phyloP scores from a whole-genome alignment of 2,329 filamentous ascomycete genomes.

The Ophiostoma australiae region DNA sequence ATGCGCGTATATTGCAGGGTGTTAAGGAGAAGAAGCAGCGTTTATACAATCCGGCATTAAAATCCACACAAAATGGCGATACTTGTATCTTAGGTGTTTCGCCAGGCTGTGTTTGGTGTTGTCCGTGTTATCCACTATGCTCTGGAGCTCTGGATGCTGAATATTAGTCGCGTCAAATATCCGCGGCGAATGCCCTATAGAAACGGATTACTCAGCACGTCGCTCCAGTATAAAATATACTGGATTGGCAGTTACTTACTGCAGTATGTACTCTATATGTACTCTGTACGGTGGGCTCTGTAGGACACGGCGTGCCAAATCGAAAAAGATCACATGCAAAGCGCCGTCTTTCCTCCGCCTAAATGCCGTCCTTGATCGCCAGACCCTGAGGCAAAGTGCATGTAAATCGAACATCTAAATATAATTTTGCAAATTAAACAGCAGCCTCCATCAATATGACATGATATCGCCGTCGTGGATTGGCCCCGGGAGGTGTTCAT shows the following conservation, averaged over 20 bases:
- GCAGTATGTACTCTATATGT: too few species aligned
- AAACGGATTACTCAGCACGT: not conserved
- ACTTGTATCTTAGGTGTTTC: not conserved
- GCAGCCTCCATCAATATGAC: not conserved
- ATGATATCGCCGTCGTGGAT: not conserved
- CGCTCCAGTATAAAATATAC: not conserved
- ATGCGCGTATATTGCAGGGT: not conserved
- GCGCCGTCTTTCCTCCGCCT: not conserved
- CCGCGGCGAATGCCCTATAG: slow-evolving; percentile 11
- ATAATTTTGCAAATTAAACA: not conserved
- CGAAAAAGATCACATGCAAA: slow-evolving; percentile 11
- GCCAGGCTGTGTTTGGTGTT: not conserved
- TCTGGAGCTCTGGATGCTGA: not conserved
- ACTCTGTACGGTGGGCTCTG: not conserved
- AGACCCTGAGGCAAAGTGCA: not conserved
- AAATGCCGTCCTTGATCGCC: slow-evolving; percentile 6
- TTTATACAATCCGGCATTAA: not conserved
- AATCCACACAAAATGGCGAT: not conserved
- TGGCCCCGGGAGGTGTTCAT: too few species aligned
- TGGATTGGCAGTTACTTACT: not conserved
- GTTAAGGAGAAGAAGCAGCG: not conserved
- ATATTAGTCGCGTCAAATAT: not conserved
- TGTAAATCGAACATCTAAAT: not conserved
- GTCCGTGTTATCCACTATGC: not conserved
- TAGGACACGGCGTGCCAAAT: not conserved